Base-by-base conservation (phyloP, 495 filamentous ascomycete species). In the Bacidia gigantensis region DNA sequence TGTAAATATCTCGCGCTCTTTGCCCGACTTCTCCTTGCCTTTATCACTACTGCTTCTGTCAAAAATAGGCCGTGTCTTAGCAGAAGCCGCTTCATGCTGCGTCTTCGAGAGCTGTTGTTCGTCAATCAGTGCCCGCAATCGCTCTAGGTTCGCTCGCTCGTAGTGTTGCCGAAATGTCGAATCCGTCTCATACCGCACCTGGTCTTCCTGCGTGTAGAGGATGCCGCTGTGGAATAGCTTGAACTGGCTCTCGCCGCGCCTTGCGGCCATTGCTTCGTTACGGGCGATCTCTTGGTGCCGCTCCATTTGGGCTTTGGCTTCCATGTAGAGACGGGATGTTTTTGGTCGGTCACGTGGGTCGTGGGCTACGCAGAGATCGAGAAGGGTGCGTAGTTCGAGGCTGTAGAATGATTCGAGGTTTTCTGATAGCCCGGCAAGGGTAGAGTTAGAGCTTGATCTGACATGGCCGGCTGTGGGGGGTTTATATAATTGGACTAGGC, bases 331-430 rank as follows among this genome's bases (percentile, higher is more conserved):
- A 2, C 18, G 1, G 0, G 23, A 40, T 1, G 39, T 32, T 12
- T 41, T 32, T 3, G 51, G 46, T 11, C 51, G 46, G 17, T 42
- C 22, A 10, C 35, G 18, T 5, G 51, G 24, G 21, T 54, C 51
- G 14, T 20, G 29, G 3, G 41, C 39, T 5, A 32, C 5, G 25
- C 56, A 54, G 12, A 7, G 46, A 21, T 51, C 17, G 20, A 54
- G 12, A 35, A 50, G 40, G 12, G 46, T 17, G 2, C 60, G 57
- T 1, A 80, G 67, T 10, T 69, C 65, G 0, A 75, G 67, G 3
- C 60, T 62, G 55, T 74, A 76, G 40, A 70, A 61, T 69, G 76
- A 72, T 22, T 71, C 70, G 26, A 65, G 61, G 17, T 12, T 50
- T 14, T 32, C 42, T 17, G 0, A 25, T 3, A 22, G 3, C 9